phyloP scores from a whole-genome alignment of 2,329 filamentous ascomycete species.

The Alternaria arborescens region DNA sequence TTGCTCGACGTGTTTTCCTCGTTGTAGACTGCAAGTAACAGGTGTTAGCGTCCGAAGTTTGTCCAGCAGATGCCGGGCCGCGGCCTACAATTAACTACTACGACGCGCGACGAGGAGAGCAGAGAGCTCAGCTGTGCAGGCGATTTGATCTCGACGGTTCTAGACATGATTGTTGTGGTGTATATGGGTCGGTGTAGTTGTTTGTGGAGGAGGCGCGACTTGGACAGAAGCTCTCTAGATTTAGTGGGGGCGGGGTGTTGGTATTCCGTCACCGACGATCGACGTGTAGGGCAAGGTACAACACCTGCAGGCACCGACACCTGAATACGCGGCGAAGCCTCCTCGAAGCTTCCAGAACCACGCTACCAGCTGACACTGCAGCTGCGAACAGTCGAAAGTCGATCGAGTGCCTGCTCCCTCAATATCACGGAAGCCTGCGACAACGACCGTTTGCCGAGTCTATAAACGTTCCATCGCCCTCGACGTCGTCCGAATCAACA shows the following conservation, averaged over 20 bases:
- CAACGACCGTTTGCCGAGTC: neutral
- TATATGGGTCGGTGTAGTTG: slow-evolving; percentile 9
- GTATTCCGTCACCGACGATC: slow-evolving; percentile 26
- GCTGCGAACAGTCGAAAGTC: neutral
- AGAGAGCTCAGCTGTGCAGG: slow-evolving; percentile 57
- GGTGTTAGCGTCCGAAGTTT: slow-evolving; percentile 36
- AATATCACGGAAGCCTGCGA: neutral
- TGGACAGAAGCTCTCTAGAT: slow-evolving; percentile 16
- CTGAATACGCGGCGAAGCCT: slow-evolving; percentile 17
- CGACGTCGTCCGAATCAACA: neutral
- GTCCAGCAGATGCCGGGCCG: slow-evolving; percentile 19
- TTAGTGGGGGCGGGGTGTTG: slow-evolving; percentile 33
- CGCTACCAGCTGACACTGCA: slow-evolving; percentile 1
- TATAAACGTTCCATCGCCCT: neutral
- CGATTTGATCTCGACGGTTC: slow-evolving; percentile 55
- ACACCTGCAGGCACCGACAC: slow-evolving; percentile 26
- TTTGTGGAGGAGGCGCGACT: slow-evolving; percentile 30
- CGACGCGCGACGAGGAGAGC: slow-evolving; percentile 78
- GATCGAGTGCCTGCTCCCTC: neutral
- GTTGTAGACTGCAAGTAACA: slow-evolving; percentile 73
- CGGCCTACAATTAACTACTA: slow-evolving; percentile 86
- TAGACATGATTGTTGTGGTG: slow-evolving; percentile 52
- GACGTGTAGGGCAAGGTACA: slow-evolving; percentile 1
- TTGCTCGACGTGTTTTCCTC: slow-evolving; percentile 88
- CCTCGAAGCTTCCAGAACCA: slow-evolving; percentile 39